Evolutionary conservation across 2,329 filamentous ascomycete species (phyloP).

Genomic region (Pyrenophora tritici-repentis): DNA sequence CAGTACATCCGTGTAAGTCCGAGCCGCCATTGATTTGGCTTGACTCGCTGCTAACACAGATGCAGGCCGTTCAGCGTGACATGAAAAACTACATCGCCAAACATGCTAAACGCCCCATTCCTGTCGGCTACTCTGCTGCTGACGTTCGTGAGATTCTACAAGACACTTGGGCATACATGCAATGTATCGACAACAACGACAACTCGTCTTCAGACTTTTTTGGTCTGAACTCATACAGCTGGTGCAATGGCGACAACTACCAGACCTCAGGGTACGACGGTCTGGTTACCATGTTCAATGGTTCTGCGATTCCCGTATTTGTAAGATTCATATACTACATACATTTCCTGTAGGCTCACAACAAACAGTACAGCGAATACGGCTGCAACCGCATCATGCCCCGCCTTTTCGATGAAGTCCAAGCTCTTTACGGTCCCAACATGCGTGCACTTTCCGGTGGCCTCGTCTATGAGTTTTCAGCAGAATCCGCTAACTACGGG

Average conservation of each 20-base stretch:
- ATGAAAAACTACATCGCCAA: slow-evolving; percentile 70
- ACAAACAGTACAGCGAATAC: slow-evolving; percentile 68
- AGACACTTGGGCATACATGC: slow-evolving; percentile 77
- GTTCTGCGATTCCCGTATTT: slow-evolving; percentile 73
- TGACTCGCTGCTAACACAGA: neutral
- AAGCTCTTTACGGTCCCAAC: slow-evolving; percentile 69
- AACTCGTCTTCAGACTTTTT: slow-evolving; percentile 74
- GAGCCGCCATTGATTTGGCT: neutral
- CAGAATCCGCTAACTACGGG: slow-evolving; percentile 67
- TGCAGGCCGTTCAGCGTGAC: slow-evolving; percentile 64
- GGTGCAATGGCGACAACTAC: slow-evolving; percentile 71
- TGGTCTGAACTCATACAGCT: slow-evolving; percentile 76
- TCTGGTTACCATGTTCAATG: slow-evolving; percentile 68
- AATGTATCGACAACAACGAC: slow-evolving; percentile 63
- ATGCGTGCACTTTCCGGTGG: slow-evolving; percentile 78
- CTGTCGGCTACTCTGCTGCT: slow-evolving; percentile 72
- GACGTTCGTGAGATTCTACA: slow-evolving; percentile 75
- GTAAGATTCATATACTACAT: slow-evolving; percentile 13
- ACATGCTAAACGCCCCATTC: slow-evolving; percentile 62
- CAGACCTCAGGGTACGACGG: slow-evolving; percentile 63
- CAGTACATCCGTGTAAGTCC: slow-evolving; percentile 60
- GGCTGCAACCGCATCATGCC: slow-evolving; percentile 71
- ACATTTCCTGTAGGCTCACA: neutral
- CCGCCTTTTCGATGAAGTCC: slow-evolving; percentile 76
- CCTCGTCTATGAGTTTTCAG: slow-evolving; percentile 79